Evolutionary conservation across 2,329 filamentous ascomycete species (phyloP), one percentile per base, ranked within the genome.

Genomic region (Niveomyces coronatus): DNA sequence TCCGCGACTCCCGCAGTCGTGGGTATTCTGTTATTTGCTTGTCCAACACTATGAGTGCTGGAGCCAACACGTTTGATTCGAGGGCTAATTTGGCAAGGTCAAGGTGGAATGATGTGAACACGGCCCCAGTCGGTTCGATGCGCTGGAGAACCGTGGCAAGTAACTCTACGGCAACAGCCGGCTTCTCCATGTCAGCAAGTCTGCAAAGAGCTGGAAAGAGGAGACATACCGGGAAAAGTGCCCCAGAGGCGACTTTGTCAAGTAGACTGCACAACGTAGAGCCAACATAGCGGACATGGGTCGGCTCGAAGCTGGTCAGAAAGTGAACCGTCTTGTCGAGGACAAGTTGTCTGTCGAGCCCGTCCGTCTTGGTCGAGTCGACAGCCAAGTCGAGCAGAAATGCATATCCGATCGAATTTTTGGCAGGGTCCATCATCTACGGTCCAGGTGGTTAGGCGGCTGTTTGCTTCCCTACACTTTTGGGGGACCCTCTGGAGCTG

Each of bases 11-110:
- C 13, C 36, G 22, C 13, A 30, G 22, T n/a, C 26, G 29, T 0
- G 82, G 79, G 43, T 78, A 79, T 47, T 77, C 81, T 42, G 82
- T 69, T 41, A 85, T 76, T 37, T 74, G 67, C 43, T 73, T 76
- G 47, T 82, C 70, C 19, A 87, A 62, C 9, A 85, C 65, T 4
- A 68, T 68, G 5, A 82, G 60, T 3, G 71, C 76, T 17, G 69
- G 65, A 11, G 66, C 63, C 41, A 75, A 71, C 27, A 55, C 55
- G 46, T 71, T 60, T 22, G 69, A 67, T 37, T 71, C 63, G 53
- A 76, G 72, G 31, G 81, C 80, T 9, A 79, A 54, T 29, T 66
- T 71, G 20, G 71, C 65, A 22, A 85, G 63, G 11, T 60, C 51
- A 26, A 80, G 55, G 48, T 86, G 81, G 19, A 66, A 67, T 4